Conservation (phyloP, 2,329 filamentous ascomycete species). For the Xylaria sp. region DNA sequence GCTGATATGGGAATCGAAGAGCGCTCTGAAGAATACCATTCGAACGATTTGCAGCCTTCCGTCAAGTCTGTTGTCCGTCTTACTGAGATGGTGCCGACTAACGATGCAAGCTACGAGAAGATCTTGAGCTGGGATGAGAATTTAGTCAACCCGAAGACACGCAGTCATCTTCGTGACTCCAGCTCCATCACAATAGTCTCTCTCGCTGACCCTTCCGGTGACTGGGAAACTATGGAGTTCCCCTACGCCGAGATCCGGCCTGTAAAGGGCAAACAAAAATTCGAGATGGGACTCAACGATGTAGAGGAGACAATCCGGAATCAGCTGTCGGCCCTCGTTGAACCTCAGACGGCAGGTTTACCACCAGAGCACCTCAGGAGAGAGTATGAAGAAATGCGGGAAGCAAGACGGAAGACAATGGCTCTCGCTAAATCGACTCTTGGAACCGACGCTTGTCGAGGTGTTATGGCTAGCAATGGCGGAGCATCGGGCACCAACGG, state of each 20-base stretch:
- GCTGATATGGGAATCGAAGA: conserved; percentile 32
- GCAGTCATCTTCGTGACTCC: conserved; percentile 3
- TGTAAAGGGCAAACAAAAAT: conserved; percentile 39
- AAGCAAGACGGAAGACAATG: conserved; percentile 28
- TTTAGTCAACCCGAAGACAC: not conserved
- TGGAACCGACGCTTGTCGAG: not conserved
- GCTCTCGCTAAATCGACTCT: conserved; percentile 18
- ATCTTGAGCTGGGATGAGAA: conserved; percentile 34
- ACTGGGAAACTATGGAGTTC: conserved; percentile 35
- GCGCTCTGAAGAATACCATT: conserved; percentile 30
- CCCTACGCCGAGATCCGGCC: conserved; percentile 42
- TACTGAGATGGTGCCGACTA: conserved; percentile 35
- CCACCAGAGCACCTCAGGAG: conserved; percentile 38
- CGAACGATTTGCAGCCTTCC: conserved; percentile 31
- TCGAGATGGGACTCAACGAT: conserved; percentile 33
- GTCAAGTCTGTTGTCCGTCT: conserved; percentile 37
- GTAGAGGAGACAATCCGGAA: conserved; percentile 36
- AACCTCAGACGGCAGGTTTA: conserved; percentile 43
- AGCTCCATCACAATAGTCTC: conserved; percentile 32
- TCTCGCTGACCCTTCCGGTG: conserved; percentile 3
- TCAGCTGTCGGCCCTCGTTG: conserved; percentile 33
- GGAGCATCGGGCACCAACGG: not conserved
- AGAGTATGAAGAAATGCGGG: conserved; percentile 36
- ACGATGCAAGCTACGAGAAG: conserved; percentile 35
- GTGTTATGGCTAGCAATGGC: not conserved